These are phyloP conservation scores for Podaxis rugospora DNA, from an alignment of 768 basidiomycete species.

Conservation along the genomic window DNA sequence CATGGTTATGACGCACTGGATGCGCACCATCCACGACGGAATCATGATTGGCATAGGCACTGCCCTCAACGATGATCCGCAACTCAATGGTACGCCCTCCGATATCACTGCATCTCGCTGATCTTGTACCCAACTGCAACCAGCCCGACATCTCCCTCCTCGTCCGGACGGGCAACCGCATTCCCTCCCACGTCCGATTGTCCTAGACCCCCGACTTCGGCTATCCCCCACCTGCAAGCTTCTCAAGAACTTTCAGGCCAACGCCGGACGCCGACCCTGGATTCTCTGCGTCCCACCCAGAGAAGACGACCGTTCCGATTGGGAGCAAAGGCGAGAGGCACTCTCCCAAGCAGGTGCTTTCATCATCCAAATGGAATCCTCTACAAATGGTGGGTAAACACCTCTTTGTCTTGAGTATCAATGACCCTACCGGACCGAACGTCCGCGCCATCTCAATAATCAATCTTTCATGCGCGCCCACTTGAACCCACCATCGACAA, in stretches of 20 bases:
- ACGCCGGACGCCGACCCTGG: slow-evolving; percentile 68
- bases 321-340: slow-evolving; percentile 29
- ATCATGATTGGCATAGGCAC: slow-evolving; percentile 92
- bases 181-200: slow-evolving; percentile 72
- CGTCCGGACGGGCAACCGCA: slow-evolving; percentile 31
- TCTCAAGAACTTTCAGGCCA: slow-evolving; percentile 54
- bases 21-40: slow-evolving; percentile 89
- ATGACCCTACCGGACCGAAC: background rate
- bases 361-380: slow-evolving; percentile 47
- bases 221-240: slow-evolving; percentile 66
- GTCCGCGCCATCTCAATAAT: background rate
- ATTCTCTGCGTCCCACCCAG: slow-evolving; percentile 44
- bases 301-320: slow-evolving; percentile 19
- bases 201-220: slow-evolving; percentile 76
- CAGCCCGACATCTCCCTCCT: slow-evolving; percentile 56
- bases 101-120: background rate
- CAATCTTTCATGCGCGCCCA: too few species aligned
- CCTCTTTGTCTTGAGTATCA: background rate
- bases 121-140: background rate
- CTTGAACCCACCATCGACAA: too few species aligned
- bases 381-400: slow-evolving; percentile 26
- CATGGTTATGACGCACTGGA: slow-evolving; percentile 94
- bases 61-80: slow-evolving; percentile 86
- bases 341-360: slow-evolving; percentile 66
- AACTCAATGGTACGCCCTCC: slow-evolving; percentile 72